phyloP scores from a whole-genome alignment of 139 green algal genomes.

The Trebouxia sp. region DNA sequence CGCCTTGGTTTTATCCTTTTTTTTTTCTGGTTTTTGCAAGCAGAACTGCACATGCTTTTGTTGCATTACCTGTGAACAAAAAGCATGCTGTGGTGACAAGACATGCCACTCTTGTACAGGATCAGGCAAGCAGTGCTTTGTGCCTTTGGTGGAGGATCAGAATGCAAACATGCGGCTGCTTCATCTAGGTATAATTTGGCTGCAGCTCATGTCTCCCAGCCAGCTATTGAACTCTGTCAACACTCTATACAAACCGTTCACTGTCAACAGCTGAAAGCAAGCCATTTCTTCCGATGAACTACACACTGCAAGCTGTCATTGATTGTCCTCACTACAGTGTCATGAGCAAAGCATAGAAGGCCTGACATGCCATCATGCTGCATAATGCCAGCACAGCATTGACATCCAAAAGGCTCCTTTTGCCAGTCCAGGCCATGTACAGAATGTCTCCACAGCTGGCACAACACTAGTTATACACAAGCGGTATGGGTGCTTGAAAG shows the following conservation, averaged over 20 bases:
- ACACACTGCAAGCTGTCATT: neutral
- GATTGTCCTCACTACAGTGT: neutral
- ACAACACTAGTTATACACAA: no score
- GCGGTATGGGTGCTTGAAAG: no score
- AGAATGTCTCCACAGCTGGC: no score
- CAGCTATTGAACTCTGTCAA: neutral
- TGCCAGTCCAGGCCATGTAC: no score
- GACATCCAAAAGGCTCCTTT: no score
- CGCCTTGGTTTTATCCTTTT: neutral
- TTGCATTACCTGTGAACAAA: neutral
- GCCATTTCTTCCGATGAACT: no score
- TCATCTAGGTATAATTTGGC: constrained; percentile 53
- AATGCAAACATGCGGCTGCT: constrained; percentile 84
- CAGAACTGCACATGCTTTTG: no score
- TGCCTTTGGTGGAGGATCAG: constrained; percentile 74
- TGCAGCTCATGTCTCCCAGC: neutral
- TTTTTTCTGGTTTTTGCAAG: constrained; percentile 17
- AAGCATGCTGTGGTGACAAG: neutral
- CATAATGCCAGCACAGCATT: no score
- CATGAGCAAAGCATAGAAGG: neutral
- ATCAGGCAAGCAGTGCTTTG: constrained; percentile 59
- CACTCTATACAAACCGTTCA: neutral
- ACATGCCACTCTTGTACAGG: neutral
- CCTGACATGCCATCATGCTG: no score
- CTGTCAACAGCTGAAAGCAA: neutral